Evolutionary conservation across 1,284 basidiomycete genomes (phyloP).

Genomic region (Butyriboletus regius): DNA sequence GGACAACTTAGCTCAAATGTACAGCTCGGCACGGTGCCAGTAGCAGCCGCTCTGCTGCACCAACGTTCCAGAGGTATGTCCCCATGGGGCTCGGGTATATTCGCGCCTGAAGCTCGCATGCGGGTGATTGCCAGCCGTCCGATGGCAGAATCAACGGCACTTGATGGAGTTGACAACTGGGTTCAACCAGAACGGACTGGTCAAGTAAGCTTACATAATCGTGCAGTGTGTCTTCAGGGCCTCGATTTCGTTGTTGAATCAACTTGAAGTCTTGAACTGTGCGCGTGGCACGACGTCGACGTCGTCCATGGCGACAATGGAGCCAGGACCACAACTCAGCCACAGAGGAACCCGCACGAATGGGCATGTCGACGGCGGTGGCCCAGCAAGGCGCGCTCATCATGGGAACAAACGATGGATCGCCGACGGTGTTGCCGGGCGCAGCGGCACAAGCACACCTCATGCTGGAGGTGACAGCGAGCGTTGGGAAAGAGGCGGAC

Average conservation of each 20-base stretch:
- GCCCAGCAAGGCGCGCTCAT: constrained; percentile 20
- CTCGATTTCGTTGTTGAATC: not conserved
- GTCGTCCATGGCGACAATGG: constrained; percentile 23
- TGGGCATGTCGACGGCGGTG: constrained; percentile 16
- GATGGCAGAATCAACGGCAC: no score
- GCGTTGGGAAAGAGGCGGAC: constrained; percentile 51
- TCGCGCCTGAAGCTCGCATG: no score
- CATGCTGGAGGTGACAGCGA: constrained; percentile 39
- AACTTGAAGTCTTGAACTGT: not conserved
- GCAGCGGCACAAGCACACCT: constrained; percentile 33
- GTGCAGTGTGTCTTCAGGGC: not conserved
- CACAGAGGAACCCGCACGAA: constrained; percentile 19
- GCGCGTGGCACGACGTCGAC: constrained; percentile 5
- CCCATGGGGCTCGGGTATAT: no score
- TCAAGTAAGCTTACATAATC: not conserved
- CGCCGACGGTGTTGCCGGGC: constrained; percentile 34
- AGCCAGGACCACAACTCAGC: constrained; percentile 15
- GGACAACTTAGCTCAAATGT: no score
- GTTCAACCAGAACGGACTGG: no score
- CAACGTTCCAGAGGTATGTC: no score
- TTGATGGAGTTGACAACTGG: no score
- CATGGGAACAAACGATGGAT: constrained; percentile 53
- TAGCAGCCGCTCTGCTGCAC: no score
- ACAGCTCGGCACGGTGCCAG: no score
- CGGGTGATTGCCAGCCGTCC: no score